Base-by-base conservation (phyloP, 2,329 filamentous ascomycete genomes). In the Penicillium sp. region DNA sequence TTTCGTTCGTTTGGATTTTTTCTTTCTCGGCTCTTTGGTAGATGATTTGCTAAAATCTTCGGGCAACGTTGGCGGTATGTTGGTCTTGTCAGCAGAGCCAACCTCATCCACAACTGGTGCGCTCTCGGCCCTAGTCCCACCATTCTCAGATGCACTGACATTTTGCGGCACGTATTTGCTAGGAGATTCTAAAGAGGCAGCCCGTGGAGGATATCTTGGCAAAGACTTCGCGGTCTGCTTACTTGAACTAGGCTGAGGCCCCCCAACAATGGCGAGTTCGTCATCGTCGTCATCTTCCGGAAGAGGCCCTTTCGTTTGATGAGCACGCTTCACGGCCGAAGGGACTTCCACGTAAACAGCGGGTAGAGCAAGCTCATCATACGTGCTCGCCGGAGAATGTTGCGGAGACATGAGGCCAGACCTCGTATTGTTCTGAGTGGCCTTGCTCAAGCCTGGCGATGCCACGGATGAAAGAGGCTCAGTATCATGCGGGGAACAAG, bases 1-100 rank as follows among this genome's bases (percentile, higher is more conserved):
- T 56, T 79, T 79, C 37, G 74, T 73, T 57, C 79, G 73, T 63
- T 78, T 82, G 21, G 72, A 51, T 50, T 77, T 78, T 60, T 70
- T 77, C 73, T 75, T 82, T 68, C 59, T 77, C 56, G 57, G 60
- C 47, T 58, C 73, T 63, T 57, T 75, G 66, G 53, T 8, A 5
- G 47, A 48, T 47, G 55, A 1, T 11, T 63, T 59, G 10, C 31
- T 9, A 21, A 29, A 14, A 27, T 48, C 29, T 9, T 43, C 21
- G 37, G 24, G 6, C 16, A 19, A 16, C 13, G 26, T 21, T 1
- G 49, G 13, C 1, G 27, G 13, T 11, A 16, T 26, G 24, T 13
- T 21, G 14, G 11, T 41, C 14, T 19, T 48, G 29, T 21, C 14
- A 7, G 16, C 9, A 31, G 46, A 31, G 39, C 19, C 11, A 41